Conservation (phyloP, 345 rosid species). For the Aethionema arabicum region DNA sequence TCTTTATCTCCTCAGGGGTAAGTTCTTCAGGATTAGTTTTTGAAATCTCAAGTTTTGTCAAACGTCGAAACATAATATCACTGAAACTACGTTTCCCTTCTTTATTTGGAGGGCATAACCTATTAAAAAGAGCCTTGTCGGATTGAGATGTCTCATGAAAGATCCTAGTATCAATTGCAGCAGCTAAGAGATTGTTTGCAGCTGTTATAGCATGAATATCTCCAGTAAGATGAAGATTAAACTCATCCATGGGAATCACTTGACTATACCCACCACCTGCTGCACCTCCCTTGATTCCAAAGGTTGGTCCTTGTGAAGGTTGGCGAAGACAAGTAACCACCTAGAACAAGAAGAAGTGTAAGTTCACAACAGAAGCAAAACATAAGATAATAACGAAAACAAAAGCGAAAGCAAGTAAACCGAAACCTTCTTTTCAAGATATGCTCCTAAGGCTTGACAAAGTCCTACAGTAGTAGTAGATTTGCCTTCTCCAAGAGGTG, state of each 20-base stretch:
- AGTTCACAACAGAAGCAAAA: neutral
- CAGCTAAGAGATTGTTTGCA: conserved; percentile 98
- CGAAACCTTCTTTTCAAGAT: conserved; percentile 86
- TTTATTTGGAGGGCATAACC: conserved; percentile 82
- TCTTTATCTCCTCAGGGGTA: conserved; percentile 70
- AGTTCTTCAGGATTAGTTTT: conserved; percentile 88
- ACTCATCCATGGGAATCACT: conserved; percentile 99
- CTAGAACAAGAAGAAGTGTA: conserved; percentile 36
- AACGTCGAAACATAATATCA: conserved; percentile 81
- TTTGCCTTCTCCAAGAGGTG: conserved; percentile 99
- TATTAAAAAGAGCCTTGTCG: conserved; percentile 91
- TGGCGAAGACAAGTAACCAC: conserved; percentile 97
- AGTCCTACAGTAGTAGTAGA: conserved; percentile 94
- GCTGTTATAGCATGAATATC: conserved; percentile 99
- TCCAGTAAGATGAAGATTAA: conserved; percentile 95
- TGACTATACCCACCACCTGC: conserved; percentile 99
- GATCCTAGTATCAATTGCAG: conserved; percentile 95
- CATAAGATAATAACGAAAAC: neutral
- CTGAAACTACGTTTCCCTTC: conserved; percentile 81
- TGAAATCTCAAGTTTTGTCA: conserved; percentile 82
- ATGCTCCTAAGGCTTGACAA: conserved; percentile 95
- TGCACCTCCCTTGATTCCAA: conserved; percentile 99
- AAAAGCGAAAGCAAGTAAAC: conserved; percentile 2
- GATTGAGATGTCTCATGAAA: conserved; percentile 93
- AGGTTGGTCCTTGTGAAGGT: conserved; percentile 99